Percentiles rank a stretch among this genome's conserved stretches.
phyloP scores from a whole-genome alignment of 2,329 filamentous ascomycete genomes.

The Botrytis galanthina region DNA sequence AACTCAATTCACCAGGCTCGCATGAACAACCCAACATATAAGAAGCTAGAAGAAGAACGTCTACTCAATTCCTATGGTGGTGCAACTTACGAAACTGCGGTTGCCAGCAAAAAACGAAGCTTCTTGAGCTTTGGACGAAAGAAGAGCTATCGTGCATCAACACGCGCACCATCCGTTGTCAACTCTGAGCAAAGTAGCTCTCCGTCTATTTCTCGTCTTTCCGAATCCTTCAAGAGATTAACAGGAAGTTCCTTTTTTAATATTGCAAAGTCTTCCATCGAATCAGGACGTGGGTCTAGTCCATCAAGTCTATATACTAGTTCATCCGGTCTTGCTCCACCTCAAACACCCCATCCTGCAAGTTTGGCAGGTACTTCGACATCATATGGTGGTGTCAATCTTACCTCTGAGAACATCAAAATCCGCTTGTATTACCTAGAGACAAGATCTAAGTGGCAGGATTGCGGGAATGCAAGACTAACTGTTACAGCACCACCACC shows the following conservation, averaged over 20 bases:
- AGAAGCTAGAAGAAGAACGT: conserved; percentile 62
- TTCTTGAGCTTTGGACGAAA: conserved; percentile 45
- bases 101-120: conserved; percentile 47
- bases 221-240: conserved; percentile 64
- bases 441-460: conserved; percentile 78
- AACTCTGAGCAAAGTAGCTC: conserved; percentile 73
- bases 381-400: conserved; percentile 47
- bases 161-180: conserved; percentile 52
- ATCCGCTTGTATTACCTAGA: conserved; percentile 83
- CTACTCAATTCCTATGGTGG: conserved; percentile 68
- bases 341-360: conserved; percentile 29
- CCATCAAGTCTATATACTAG: conserved; percentile 44
- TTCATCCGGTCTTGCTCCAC: conserved; percentile 40
- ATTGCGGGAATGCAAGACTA: conserved; percentile 80
- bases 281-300: conserved; percentile 45
- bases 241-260: conserved; percentile 75
- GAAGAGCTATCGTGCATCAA: conserved; percentile 54
- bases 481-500: conserved; percentile 76
- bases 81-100: conserved; percentile 45
- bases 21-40: conserved; percentile 90
- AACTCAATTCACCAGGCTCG: conserved; percentile 82
- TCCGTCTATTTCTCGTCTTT: conserved; percentile 71
- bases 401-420: conserved; percentile 76
- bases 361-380: conserved; percentile 32
- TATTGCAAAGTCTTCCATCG: conserved; percentile 74